Evolutionary conservation across 2,329 filamentous ascomycete genomes (phyloP).

Genomic region (Geosmithia morbida): DNA sequence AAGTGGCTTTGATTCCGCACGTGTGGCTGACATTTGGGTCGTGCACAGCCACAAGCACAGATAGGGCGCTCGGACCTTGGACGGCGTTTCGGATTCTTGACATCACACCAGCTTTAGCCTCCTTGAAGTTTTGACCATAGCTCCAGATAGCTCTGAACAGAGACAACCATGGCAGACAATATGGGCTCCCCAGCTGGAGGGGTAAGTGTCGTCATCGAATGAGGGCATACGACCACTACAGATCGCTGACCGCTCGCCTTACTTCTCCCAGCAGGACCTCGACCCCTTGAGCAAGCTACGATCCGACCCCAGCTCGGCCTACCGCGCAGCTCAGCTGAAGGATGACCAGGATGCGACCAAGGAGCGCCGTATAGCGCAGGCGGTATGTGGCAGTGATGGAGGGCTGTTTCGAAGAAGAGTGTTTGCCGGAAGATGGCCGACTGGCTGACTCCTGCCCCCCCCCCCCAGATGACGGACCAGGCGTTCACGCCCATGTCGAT

Average conservation of each 20-base stretch:
- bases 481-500: constrained; percentile 78
- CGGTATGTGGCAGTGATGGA: constrained; percentile 13
- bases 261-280: constrained; percentile 13
- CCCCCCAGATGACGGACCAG: constrained; percentile 43
- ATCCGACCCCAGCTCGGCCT: constrained; percentile 20
- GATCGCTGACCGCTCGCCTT: background rate
- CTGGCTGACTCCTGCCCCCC: constrained; percentile 7
- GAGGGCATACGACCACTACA: background rate
- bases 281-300: constrained; percentile 25
- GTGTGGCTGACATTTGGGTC: background rate
- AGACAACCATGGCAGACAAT: background rate
- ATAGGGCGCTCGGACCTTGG: background rate
- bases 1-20: background rate
- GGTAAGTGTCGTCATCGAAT: background rate
- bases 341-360: constrained; percentile 22
- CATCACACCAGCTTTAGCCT: background rate
- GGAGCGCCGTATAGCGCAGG: constrained; percentile 20
- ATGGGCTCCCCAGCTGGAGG: background rate
- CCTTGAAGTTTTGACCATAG: too few species aligned
- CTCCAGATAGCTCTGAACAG: too few species aligned
- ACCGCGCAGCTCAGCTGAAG: constrained; percentile 18
- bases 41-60: background rate
- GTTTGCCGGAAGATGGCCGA: too few species aligned
- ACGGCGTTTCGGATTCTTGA: background rate
- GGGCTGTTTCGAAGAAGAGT: too few species aligned